phyloP scores from a whole-genome alignment of 768 basidiomycete genomes.

The Rhizopogon vinicolor region DNA sequence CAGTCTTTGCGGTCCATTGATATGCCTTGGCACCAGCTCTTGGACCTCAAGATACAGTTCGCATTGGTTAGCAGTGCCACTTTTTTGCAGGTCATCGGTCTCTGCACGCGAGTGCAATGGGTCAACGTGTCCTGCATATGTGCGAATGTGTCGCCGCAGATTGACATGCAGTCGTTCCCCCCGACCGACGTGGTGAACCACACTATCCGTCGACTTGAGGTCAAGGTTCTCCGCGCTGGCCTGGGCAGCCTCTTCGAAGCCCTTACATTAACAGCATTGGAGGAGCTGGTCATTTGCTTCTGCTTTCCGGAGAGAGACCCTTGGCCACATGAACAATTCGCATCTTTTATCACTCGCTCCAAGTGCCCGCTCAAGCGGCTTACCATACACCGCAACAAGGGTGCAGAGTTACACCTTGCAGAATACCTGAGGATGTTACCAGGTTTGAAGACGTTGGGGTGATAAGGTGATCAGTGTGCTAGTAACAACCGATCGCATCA shows the following conservation, averaged over 20 bases:
- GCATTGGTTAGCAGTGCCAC: constrained; percentile 16
- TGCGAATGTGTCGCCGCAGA: constrained; percentile 14
- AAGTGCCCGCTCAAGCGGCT: constrained; percentile 18
- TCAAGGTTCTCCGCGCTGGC: constrained; percentile 24
- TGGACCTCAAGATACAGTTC: constrained; percentile 25
- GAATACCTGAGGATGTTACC: constrained; percentile 21
- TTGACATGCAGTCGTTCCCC: constrained; percentile 2
- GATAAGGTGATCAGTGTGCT: not conserved
- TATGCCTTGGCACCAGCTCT: constrained; percentile 22
- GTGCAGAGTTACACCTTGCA: constrained; percentile 12
- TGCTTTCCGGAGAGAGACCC: constrained; percentile 22
- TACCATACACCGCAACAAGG: constrained; percentile 20
- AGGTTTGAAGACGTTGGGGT: constrained; percentile 5
- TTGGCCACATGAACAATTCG: constrained; percentile 24
- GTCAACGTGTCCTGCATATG: constrained; percentile 19
- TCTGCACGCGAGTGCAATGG: constrained; percentile 16
- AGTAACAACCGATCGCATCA: no score
- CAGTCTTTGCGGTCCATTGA: constrained; percentile 18
- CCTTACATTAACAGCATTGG: constrained; percentile 21
- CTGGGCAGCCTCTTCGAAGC: constrained; percentile 15
- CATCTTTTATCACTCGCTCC: constrained; percentile 19
- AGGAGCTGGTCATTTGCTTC: constrained; percentile 28
- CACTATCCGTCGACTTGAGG: constrained; percentile 18
- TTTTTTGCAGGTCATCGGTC: constrained; percentile 18
- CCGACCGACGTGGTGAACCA: constrained; percentile 14